These are phyloP conservation scores for Xylariaceae sp. DNA, from an alignment of 2,329 filamentous ascomycete species.

Conservation along the genomic window DNA sequence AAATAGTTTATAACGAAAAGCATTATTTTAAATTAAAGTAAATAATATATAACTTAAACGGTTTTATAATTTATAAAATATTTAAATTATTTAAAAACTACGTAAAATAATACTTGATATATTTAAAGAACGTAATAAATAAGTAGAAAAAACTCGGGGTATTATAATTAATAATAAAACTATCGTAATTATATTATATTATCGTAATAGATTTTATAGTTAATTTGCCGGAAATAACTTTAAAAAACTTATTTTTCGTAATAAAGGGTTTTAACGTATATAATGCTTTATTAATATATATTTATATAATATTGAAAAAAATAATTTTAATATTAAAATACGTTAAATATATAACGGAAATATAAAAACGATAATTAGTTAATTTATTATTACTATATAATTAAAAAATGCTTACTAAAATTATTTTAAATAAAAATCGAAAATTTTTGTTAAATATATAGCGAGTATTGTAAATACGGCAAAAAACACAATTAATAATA, in stretches of 20 bases:
- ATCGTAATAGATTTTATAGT: not conserved
- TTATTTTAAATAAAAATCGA: not conserved
- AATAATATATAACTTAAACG: not conserved
- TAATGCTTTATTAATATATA: not conserved
- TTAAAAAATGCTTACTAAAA: not conserved
- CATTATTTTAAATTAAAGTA: not conserved
- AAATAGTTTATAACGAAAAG: not conserved
- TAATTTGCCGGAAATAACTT: not conserved
- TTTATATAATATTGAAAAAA: not conserved
- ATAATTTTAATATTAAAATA: not conserved
- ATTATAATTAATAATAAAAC: not conserved
- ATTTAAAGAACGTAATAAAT: not conserved
- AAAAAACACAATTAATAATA: not conserved
- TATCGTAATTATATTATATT: not conserved
- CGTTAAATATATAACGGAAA: not conserved
- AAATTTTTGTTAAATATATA: not conserved
- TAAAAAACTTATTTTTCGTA: not conserved
- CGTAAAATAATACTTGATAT: not conserved
- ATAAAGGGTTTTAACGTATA: not conserved
- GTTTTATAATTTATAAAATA: not conserved
- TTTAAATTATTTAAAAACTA: not conserved
- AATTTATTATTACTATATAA: not conserved
- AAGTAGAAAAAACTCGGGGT: not conserved
- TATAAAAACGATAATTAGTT: too few relatives aligned
- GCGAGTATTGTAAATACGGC: not conserved